Evolutionary conservation across 1,139 yeast species (phyloP), one percentile per base, ranked within the genome.

Genomic region (Saccharomyces hybrid): DNA sequence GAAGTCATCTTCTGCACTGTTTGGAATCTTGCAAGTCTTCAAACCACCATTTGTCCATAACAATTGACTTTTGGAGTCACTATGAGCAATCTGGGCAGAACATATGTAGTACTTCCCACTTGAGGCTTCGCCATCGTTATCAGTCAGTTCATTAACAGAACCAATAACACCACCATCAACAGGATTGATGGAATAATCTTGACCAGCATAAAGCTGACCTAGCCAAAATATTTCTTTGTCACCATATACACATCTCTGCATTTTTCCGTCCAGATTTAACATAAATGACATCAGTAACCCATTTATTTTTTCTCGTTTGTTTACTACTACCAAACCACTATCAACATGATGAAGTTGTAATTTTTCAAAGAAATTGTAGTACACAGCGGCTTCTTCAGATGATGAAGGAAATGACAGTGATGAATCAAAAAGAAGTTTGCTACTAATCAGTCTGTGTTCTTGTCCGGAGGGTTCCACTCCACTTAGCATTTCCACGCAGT

Each of bases 31-130:
- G 68, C 90, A 85, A 55, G 71, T 80, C 30, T 76, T 70, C 61
- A 83, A 79, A 0, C 90, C 90, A 2, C 89, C 84, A 62, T 84
- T 84, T 53, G 84, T 76, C 89, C 90, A 85, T 13, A 84, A 60
- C 30, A 84, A 65, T 7, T 69, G 60, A 49, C 73, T 72, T 4
- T 82, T 81, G 25, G 69, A 70, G 54, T 73, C 70, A 0, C 82
- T 65, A 67, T 85, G 91, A 0, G 86, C 88, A 0, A 89, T 88
- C 65, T 85, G 90, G 1, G 83, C 76, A 0, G 86, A 79, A 62
- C 20, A 20, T 20, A 20, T 20, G 20, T 20, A 20, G 20, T 20
- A 20, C 20, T 20, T 20, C 20, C 20, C 20, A 20, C 20, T 20
- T 20, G 20, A 20, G 20, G 20, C 20, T 20, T 8, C 30, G 13